These are phyloP conservation scores for Teratosphaeria destructans DNA, from an alignment of 2,329 filamentous ascomycete genomes.

Conservation along the genomic window DNA sequence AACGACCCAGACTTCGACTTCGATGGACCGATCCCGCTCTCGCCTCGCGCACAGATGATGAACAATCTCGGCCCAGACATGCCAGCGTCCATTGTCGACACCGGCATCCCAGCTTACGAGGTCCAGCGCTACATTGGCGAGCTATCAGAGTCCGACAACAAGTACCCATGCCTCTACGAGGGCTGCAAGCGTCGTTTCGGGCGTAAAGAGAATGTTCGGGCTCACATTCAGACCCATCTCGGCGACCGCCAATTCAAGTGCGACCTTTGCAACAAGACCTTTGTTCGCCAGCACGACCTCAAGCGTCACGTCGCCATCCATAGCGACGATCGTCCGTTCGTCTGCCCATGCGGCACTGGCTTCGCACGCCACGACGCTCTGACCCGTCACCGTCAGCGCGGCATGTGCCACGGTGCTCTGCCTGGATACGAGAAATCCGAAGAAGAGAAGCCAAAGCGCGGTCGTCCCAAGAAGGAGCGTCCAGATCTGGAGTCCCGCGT, in stretches of 20 bases:
- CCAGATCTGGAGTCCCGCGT: constrained; percentile 49
- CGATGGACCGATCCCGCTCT: constrained; percentile 15
- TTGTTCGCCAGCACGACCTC: constrained; percentile 91
- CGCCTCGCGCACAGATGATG: constrained; percentile 32
- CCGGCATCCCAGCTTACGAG: constrained; percentile 78
- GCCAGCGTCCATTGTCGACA: constrained; percentile 58
- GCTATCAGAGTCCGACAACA: constrained; percentile 32
- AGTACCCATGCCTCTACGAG: constrained; percentile 44
- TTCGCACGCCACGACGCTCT: constrained; percentile 94
- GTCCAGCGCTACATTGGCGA: constrained; percentile 40
- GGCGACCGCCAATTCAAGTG: constrained; percentile 94
- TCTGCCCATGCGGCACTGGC: constrained; percentile 85
- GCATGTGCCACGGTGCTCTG: constrained; percentile 93
- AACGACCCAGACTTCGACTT: constrained; percentile 23
- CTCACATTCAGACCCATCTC: constrained; percentile 94
- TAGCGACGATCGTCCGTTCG: constrained; percentile 88
- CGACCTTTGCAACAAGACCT: constrained; percentile 86
- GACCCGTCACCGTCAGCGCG: constrained; percentile 84
- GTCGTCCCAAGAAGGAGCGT: constrained; percentile 52
- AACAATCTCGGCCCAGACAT: constrained; percentile 39
- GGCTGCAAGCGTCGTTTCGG: constrained; percentile 84
- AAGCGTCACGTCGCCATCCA: constrained; percentile 98
- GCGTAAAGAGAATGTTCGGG: constrained; percentile 98
- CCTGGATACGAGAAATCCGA: constrained; percentile 51
- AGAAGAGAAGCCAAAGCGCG: constrained; percentile 57